phyloP scores from a whole-genome alignment of 768 basidiomycete genomes.

The Leucosporidium scottii region DNA sequence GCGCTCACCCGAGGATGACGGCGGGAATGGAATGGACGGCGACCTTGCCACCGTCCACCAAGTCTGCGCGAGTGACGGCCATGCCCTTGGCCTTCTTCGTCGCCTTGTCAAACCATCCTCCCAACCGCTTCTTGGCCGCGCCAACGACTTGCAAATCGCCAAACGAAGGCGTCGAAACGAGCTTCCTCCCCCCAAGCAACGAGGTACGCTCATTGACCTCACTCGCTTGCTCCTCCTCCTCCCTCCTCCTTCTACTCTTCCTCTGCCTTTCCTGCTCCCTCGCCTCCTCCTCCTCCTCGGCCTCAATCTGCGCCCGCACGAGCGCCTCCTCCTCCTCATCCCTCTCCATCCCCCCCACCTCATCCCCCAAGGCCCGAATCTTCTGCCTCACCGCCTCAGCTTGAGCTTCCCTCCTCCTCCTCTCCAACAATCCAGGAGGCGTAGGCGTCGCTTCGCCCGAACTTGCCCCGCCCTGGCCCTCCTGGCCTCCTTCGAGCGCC shows the following conservation, averaged over 20 bases:
- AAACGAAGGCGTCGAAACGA: neutral
- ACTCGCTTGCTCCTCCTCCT: slow-evolving; percentile 5
- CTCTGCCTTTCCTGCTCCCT: neutral
- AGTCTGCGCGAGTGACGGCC: slow-evolving; percentile 7
- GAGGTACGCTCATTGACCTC: neutral
- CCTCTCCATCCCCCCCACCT: neutral
- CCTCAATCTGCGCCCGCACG: neutral
- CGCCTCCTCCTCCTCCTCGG: neutral
- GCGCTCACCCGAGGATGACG: slow-evolving; percentile 27
- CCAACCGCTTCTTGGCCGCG: neutral
- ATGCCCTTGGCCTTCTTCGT: neutral
- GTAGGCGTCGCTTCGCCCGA: too few relatives aligned
- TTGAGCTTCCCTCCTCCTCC: too few relatives aligned
- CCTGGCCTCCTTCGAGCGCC: too few relatives aligned
- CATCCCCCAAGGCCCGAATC: slow-evolving; percentile 1
- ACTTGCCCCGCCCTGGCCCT: too few relatives aligned
- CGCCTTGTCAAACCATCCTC: neutral
- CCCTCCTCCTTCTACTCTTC: slow-evolving; percentile 5
- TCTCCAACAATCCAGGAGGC: too few relatives aligned
- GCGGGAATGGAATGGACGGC: slow-evolving; percentile 20
- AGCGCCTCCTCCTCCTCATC: slow-evolving; percentile 16
- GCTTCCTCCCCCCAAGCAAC: slow-evolving; percentile 16
- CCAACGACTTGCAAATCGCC: neutral
- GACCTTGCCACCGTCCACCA: slow-evolving; percentile 7
- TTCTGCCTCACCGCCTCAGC: neutral